Conservation (phyloP, 2,329 filamentous ascomycete species). For the Juglanconis sp. region DNA sequence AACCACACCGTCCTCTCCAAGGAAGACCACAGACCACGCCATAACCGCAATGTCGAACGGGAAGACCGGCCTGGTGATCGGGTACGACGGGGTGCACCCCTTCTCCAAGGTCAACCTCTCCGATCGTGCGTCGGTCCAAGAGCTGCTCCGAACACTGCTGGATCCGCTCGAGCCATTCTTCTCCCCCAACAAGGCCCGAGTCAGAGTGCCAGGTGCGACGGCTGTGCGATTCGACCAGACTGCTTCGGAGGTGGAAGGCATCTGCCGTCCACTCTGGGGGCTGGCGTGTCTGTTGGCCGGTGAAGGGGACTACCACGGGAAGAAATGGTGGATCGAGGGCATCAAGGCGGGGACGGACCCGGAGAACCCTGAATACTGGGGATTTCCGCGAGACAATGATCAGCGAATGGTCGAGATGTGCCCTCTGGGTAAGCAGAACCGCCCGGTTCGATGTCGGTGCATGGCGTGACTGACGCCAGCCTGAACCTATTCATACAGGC, state of each 20-base stretch:
- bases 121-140: constrained; percentile 55
- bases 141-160: constrained; percentile 60
- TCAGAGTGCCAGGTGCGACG: constrained; percentile 66
- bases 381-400: constrained; percentile 70
- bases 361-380: constrained; percentile 70
- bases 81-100: constrained; percentile 52
- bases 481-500: constrained; percentile 32
- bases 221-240: constrained; percentile 75
- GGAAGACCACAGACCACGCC: neutral
- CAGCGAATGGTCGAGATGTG: constrained; percentile 86
- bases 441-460: neutral
- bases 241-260: constrained; percentile 74
- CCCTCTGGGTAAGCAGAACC: constrained; percentile 54
- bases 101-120: constrained; percentile 51
- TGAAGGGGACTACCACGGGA: constrained; percentile 60
- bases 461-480: neutral
- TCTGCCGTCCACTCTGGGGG: constrained; percentile 73
- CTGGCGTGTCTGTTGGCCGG: constrained; percentile 68
- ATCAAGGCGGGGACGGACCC: constrained; percentile 70
- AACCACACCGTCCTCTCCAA: no score
- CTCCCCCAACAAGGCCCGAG: constrained; percentile 61
- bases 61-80: constrained; percentile 39
- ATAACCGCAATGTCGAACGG: constrained; percentile 7
- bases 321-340: constrained; percentile 66
- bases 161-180: constrained; percentile 71